Conservation (phyloP, 2,329 filamentous ascomycete species). For the Diatrype stigma region DNA sequence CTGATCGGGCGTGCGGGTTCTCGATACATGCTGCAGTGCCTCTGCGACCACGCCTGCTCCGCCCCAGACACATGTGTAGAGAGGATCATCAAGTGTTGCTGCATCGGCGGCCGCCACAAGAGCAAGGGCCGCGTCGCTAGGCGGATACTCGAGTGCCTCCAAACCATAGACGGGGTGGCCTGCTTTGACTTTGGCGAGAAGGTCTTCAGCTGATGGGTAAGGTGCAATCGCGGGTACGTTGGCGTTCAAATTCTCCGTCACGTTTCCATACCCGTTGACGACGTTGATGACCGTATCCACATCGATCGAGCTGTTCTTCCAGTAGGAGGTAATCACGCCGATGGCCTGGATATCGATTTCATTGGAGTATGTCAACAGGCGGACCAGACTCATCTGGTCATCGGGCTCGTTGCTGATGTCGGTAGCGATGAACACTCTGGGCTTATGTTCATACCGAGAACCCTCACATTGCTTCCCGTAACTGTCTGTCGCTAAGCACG, state of each 20-base stretch:
- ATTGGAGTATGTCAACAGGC: conserved; percentile 33
- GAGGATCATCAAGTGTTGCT: conserved; percentile 30
- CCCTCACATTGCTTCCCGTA: not conserved
- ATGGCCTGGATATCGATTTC: conserved; percentile 33
- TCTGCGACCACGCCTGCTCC: conserved; percentile 46
- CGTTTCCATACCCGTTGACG: conserved; percentile 32
- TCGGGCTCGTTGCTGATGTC: conserved; percentile 36
- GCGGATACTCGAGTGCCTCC: conserved; percentile 12
- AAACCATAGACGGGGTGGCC: conserved; percentile 28
- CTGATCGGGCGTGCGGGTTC: conserved; percentile 24
- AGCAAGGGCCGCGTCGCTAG: conserved; percentile 33
- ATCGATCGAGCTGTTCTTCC: conserved; percentile 28
- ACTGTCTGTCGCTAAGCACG: not conserved
- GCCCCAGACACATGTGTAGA: conserved; percentile 48
- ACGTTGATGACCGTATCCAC: conserved; percentile 31
- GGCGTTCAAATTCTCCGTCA: conserved; percentile 34
- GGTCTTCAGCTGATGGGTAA: conserved; percentile 30
- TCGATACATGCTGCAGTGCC: conserved; percentile 35
- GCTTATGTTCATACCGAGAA: conserved; percentile 10
- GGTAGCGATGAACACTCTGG: conserved; percentile 29
- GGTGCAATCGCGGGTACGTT: conserved; percentile 36
- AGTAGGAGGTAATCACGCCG: conserved; percentile 33
- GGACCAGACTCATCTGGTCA: conserved; percentile 30
- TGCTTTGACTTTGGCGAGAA: conserved; percentile 24
- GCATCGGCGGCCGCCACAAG: conserved; percentile 30